Evolutionary conservation across 2,329 filamentous ascomycete species (phyloP).

Genomic region (Tolypocladium paradoxum): DNA sequence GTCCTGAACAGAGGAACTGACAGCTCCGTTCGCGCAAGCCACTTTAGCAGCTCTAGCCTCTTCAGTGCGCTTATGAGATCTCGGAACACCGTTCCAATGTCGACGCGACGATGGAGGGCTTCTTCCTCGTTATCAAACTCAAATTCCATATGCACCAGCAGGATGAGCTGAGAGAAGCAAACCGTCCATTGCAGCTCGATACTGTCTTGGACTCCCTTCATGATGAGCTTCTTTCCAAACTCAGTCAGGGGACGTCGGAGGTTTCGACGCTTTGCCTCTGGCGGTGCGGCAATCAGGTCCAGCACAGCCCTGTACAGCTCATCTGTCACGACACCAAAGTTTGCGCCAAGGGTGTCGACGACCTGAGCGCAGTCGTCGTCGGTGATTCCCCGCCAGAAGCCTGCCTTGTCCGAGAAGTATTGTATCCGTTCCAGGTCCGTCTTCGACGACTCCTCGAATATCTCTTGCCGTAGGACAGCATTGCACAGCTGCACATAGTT

Average conservation of each 20-base stretch:
- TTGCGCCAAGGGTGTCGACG: slow-evolving; percentile 56
- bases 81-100: slow-evolving; percentile 60
- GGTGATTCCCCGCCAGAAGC: slow-evolving; percentile 67
- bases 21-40: slow-evolving; percentile 52
- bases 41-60: slow-evolving; percentile 62
- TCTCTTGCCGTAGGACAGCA: slow-evolving; percentile 57
- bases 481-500: slow-evolving; percentile 58
- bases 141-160: slow-evolving; percentile 78
- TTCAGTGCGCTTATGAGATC: slow-evolving; percentile 60
- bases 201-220: slow-evolving; percentile 70
- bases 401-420: slow-evolving; percentile 66
- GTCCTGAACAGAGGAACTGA: slow-evolving; percentile 33
- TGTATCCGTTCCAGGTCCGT: slow-evolving; percentile 66
- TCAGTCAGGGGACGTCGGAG: slow-evolving; percentile 50
- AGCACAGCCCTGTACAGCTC: slow-evolving; percentile 42
- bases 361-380: slow-evolving; percentile 70
- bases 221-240: slow-evolving; percentile 64
- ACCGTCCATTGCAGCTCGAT: slow-evolving; percentile 62
- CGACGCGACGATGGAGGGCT: slow-evolving; percentile 46
- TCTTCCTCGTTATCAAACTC: slow-evolving; percentile 67
- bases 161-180: slow-evolving; percentile 70
- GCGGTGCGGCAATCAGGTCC: slow-evolving; percentile 32
- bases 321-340: slow-evolving; percentile 47
- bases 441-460: slow-evolving; percentile 62
- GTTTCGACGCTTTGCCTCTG: slow-evolving; percentile 34